Conservation (phyloP, 1,284 basidiomycete species). For the Trametes pubescens region DNA sequence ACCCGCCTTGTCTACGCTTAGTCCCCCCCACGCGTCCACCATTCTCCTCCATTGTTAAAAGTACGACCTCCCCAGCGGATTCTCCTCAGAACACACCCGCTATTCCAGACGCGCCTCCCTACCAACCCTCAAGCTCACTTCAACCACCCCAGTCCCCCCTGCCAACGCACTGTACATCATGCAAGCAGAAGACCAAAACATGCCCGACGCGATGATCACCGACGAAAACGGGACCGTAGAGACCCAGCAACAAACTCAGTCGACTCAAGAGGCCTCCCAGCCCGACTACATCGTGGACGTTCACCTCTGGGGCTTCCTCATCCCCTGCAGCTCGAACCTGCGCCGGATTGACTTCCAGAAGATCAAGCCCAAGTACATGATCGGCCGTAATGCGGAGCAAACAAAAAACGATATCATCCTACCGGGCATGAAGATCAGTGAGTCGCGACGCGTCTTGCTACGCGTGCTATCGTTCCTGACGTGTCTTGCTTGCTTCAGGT, state of each 20-base stretch:
- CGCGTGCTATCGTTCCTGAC: slow-evolving; percentile 32
- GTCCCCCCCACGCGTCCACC: background rate
- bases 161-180: slow-evolving; percentile 1
- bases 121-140: background rate
- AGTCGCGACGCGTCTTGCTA: slow-evolving; percentile 47
- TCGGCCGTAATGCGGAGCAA: slow-evolving; percentile 59
- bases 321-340: slow-evolving; percentile 60
- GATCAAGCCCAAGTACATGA: slow-evolving; percentile 51
- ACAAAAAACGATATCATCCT: slow-evolving; percentile 61
- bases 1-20: slow-evolving; percentile 17
- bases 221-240: slow-evolving; percentile 12
- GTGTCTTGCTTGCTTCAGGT: slow-evolving; percentile 51
- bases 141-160: background rate
- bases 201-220: slow-evolving; percentile 18
- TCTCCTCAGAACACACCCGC: slow-evolving; percentile 1
- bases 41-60: slow-evolving; percentile 9
- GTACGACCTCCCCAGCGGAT: background rate
- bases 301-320: slow-evolving; percentile 74
- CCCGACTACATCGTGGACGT: slow-evolving; percentile 44
- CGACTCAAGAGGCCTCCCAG: slow-evolving; percentile 43
- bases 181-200: slow-evolving; percentile 23
- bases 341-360: slow-evolving; percentile 68
- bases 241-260: slow-evolving; percentile 42
- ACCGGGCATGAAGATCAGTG: slow-evolving; percentile 76
- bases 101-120: background rate